Percentiles rank a stretch among this genome's conserved stretches.
Evolutionary conservation across 1,139 yeast genomes (phyloP).

Genomic region (Casaregolazyma lundiana): DNA sequence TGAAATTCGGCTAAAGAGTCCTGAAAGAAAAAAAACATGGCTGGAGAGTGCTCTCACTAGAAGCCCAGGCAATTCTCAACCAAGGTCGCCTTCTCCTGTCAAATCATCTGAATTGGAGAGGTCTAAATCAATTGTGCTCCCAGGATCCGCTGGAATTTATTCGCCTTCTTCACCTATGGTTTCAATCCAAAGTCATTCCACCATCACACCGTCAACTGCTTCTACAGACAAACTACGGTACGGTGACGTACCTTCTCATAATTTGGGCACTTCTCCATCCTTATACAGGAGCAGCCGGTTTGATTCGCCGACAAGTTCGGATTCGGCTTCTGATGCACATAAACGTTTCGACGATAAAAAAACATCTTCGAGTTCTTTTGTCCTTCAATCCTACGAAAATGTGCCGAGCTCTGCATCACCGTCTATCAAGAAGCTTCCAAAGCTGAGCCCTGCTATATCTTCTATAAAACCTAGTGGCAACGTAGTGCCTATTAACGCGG

Average conservation of each 20-base stretch:
- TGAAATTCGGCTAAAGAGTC: constrained; percentile 24
- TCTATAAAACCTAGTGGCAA: not conserved
- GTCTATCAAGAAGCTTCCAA: not conserved
- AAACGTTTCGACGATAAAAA: not conserved
- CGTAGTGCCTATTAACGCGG: not conserved
- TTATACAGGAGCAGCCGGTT: not conserved
- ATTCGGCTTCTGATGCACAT: not conserved
- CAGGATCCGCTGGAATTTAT: constrained; percentile 8
- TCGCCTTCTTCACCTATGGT: constrained; percentile 10
- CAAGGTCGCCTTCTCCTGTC: constrained; percentile 16
- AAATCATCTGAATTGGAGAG: constrained; percentile 8
- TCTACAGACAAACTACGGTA: constrained; percentile 1
- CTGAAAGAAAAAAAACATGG: constrained; percentile 30
- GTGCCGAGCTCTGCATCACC: not conserved
- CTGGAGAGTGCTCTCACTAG: constrained; percentile 29
- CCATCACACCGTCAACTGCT: not conserved
- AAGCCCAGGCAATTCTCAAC: constrained; percentile 9
- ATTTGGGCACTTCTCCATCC: not conserved
- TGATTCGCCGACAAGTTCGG: not conserved
- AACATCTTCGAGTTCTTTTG: not conserved
- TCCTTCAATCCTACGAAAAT: not conserved
- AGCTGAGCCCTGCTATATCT: not conserved
- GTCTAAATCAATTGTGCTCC: constrained; percentile 3
- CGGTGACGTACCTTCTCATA: constrained; percentile 5
- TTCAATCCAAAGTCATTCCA: constrained; percentile 1